Evolutionary conservation across 306 rosid genomes (phyloP), one percentile per base, ranked within the genome.

Genomic region (Parietaria judaica): DNA sequence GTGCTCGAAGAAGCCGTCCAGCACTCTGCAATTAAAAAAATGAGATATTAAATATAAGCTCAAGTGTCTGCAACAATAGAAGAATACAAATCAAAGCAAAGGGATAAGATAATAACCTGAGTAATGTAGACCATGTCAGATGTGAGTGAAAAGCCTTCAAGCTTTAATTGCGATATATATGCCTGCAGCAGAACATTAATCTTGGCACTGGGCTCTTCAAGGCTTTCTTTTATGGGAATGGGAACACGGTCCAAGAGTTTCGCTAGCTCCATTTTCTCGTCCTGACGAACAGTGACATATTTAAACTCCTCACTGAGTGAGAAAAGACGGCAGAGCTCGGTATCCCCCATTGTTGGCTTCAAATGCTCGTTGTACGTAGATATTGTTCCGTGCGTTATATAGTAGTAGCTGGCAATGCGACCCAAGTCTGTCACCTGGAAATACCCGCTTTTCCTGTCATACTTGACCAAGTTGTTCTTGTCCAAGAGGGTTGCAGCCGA

Each of bases 181-280:
- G 96, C 95, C 73, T 91, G 98, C 75, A 91, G 79, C 70, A 91
- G 76, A 71, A 88, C 98, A 68, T 87, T 91, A 64, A 91, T 91
- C 82, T 91, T 91, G 47, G 92, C 95, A 77, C 96, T 91, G 14
- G 98, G 98, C 80, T 91, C 98, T 76, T 91, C 96, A 66, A 91
- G 71, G 76, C 96, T 87, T 77, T 91, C 98, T 85, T 87, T 91
- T 80, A 91, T 80, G 43, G 96, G 98, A 66, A 91, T 87, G 43
- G 98, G 98, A 71, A 87, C 96, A 16, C 90, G 92, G 15, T 88
- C 98, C 77, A 86, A 76, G 58, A 92, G 84, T 77, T 88, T 88
- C 47, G 91, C 95, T 12, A 92, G 78, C 67, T 92, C 98, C 92
- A 85, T 84, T 73, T 88, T 92, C 70, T 92, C 98, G 68, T 92